phyloP scores from a whole-genome alignment of 1,284 basidiomycete species.

The Golubevia sp. region DNA sequence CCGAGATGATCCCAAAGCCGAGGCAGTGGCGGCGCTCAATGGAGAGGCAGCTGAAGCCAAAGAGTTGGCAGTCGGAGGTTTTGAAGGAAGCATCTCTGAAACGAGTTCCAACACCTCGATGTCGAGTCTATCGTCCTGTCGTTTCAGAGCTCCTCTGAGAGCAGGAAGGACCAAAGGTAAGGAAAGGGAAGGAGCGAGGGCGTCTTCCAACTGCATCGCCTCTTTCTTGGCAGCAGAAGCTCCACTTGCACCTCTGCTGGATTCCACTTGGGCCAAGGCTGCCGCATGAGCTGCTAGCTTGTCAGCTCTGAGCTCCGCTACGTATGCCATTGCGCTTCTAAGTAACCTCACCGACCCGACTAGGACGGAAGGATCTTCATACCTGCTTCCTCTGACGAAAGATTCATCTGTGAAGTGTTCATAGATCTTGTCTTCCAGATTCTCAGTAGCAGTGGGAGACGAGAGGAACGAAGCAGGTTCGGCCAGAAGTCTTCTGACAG shows the following conservation, averaged over 20 bases:
- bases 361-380: conserved; percentile 36
- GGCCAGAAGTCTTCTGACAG: conserved; percentile 29
- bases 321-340: conserved; percentile 30
- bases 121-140: conserved; percentile 42
- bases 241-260: not conserved
- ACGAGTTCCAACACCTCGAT: conserved; percentile 46
- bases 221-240: not conserved
- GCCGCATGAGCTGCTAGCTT: conserved; percentile 16
- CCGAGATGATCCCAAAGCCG: not conserved
- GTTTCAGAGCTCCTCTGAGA: conserved; percentile 38
- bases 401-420: not conserved
- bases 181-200: conserved; percentile 32
- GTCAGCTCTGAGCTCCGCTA: conserved; percentile 23
- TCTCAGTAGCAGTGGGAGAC: too few species aligned
- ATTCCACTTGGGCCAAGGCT: conserved; percentile 2
- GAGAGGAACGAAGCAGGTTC: not conserved
- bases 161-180: conserved; percentile 44
- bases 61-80: too few species aligned
- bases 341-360: conserved; percentile 52
- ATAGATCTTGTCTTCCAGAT: not conserved
- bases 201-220: conserved; percentile 27
- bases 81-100: conserved; percentile 30
- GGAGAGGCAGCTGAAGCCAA: too few species aligned
- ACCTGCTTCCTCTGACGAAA: not conserved
- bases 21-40: not conserved